Evolutionary conservation across 805 yeast species (phyloP).

Genomic region (Candida patagonica): DNA sequence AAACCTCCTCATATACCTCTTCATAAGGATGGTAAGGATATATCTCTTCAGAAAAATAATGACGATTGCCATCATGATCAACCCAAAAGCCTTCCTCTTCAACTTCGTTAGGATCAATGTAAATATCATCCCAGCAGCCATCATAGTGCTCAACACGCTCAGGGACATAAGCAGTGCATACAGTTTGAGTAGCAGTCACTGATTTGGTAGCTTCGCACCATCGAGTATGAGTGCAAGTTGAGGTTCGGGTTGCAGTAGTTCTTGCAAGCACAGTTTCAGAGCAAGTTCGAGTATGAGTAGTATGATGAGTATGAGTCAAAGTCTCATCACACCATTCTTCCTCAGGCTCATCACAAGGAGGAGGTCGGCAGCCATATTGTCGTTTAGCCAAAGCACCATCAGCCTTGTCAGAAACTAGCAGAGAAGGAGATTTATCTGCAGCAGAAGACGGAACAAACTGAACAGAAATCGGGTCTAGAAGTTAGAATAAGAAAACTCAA

Average conservation of each 20-base stretch:
- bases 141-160: conserved; percentile 1
- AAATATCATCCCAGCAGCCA: conserved; percentile 3
- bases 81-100: not conserved
- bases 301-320: not conserved
- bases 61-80: not conserved
- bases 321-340: not conserved
- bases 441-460: no score
- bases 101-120: conserved; percentile 1
- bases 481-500: no score
- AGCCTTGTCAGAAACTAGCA: no score
- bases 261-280: not conserved
- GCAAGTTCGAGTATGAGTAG: not conserved
- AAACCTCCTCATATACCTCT: no score
- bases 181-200: conserved; percentile 2
- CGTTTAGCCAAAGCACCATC: no score
- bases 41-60: no score
- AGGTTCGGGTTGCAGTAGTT: not conserved
- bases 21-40: no score
- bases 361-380: not conserved
- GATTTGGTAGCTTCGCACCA: not conserved
- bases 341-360: not conserved
- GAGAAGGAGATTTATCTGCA: no score
- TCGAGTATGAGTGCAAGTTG: not conserved
- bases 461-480: no score
- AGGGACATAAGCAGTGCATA: not conserved